phyloP scores from a whole-genome alignment of 495 filamentous ascomycete genomes.

The Tuber magnatum region DNA sequence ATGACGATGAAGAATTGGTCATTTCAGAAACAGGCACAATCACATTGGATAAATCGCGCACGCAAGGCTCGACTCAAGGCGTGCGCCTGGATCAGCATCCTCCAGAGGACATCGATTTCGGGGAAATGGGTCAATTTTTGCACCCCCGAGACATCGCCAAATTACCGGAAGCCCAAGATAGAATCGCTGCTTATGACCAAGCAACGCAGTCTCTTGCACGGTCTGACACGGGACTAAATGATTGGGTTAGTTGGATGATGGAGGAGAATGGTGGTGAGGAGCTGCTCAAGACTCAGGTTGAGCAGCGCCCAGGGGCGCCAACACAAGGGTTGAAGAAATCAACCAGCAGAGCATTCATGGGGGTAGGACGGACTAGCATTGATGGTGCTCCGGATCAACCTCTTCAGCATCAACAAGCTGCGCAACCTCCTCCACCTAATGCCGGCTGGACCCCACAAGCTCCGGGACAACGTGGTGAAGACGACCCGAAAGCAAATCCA shows the following conservation, averaged over 20 bases:
- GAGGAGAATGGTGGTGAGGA: conserved; percentile 34
- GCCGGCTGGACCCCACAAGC: background rate
- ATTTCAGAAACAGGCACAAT: background rate
- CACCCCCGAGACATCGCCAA: conserved; percentile 22
- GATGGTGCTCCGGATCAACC: background rate
- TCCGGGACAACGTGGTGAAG: background rate
- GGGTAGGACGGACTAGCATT: background rate
- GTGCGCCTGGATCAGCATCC: background rate
- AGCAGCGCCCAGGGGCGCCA: conserved; percentile 8
- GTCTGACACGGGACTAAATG: conserved; percentile 14
- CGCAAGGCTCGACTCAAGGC: background rate
- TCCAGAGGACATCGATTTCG: background rate
- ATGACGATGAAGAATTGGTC: conserved; percentile 28
- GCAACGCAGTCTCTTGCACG: conserved; percentile 19
- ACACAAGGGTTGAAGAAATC: background rate
- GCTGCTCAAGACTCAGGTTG: conserved; percentile 15
- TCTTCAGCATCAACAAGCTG: conserved; percentile 8
- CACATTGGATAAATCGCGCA: background rate
- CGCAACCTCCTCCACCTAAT: background rate
- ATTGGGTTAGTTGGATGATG: conserved; percentile 36
- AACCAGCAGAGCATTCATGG: background rate
- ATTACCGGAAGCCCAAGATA: conserved; percentile 20
- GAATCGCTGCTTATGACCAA: conserved; percentile 34
- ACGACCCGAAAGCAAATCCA: background rate
- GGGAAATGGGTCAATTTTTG: conserved; percentile 18